Base-by-base conservation (phyloP, 805 yeast species). In the Ascoidea rubescens region DNA sequence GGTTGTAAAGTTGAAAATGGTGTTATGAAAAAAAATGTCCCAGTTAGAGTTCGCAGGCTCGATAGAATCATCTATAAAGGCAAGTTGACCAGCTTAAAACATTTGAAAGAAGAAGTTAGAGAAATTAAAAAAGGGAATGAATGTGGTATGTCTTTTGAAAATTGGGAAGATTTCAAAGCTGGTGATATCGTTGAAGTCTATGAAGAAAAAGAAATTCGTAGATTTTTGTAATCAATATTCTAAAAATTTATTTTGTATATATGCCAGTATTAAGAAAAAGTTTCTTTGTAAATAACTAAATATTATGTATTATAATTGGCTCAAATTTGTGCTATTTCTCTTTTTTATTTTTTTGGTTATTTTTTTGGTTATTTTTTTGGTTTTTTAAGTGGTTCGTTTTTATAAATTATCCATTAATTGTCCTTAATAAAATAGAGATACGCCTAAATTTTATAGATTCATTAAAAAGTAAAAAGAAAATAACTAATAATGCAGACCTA, bases 1-100 rank as follows among this genome's bases (percentile, higher is more conserved):
- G 99, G 99, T 5, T 87, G 95, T 61, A 82, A 83, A 63, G 88
- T 93, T 10, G 61, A 67, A 14, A 77, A 75, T 50, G 99, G 99
- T 28, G 64, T 68, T 4, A 67, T 91, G 48, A 77, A 77, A 57
- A 73, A 85, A 58, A 71, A 77, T n/a, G 68, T 82, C 1, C 68
- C 67, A 44, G 74, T 84, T 16, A 76, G 78, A 58, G 82, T 87
- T 1, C 54, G 74, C 48, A 72, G 95, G 55, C 69, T 71, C 2
- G 72, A 65, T 0, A 69, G 71, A 42, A 72, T 72, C 16, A 64
- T 78, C 5, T 72, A 65, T 67, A 58, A 73, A 46, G 96, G 96
- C 1, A 68, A 69, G 8, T 63, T 93, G 5, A 76, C 82, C 2
- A 80, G 91, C 5, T 73, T 93, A 64, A 89, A 87, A 67, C 87